Evolutionary conservation across 495 filamentous ascomycete species (phyloP).

Genomic region (Penicillium ochrochloron): DNA sequence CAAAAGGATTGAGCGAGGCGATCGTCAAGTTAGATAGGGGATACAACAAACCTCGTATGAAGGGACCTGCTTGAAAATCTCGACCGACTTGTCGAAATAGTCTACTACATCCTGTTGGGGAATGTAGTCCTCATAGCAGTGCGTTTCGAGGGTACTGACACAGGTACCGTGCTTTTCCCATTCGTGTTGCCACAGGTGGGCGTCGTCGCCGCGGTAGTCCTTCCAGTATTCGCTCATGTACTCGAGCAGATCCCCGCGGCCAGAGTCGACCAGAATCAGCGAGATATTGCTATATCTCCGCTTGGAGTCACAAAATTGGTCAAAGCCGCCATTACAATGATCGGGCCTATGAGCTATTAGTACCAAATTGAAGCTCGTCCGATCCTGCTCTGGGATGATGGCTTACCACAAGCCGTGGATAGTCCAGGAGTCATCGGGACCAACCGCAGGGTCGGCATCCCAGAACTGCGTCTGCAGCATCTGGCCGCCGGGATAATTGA

Average conservation of each 20-base stretch:
- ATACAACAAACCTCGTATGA: conserved; percentile 45
- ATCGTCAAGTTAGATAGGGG: not conserved
- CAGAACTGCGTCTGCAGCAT: conserved; percentile 87
- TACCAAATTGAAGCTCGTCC: not conserved
- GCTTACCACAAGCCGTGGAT: conserved; percentile 81
- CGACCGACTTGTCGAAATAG: conserved; percentile 62
- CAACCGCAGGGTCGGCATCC: conserved; percentile 73
- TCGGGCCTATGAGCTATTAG: conserved; percentile 63
- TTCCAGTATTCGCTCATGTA: conserved; percentile 86
- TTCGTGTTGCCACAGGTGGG: conserved; percentile 80
- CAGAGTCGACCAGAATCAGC: conserved; percentile 63
- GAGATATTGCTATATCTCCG: conserved; percentile 75
- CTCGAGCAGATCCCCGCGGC: conserved; percentile 62
- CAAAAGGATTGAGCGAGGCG: conserved; percentile 9
- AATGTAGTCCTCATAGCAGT: conserved; percentile 72
- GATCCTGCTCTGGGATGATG: not conserved
- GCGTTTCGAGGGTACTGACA: conserved; percentile 64
- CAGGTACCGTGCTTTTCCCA: conserved; percentile 83
- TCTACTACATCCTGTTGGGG: conserved; percentile 64
- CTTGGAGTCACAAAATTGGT: conserved; percentile 69
- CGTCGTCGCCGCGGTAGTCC: conserved; percentile 65
- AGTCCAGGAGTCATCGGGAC: conserved; percentile 79
- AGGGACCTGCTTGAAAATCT: conserved; percentile 52
- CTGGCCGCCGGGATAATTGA: conserved; percentile 79
- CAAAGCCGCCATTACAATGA: conserved; percentile 80